Evolutionary conservation across 1,284 basidiomycete genomes (phyloP).

Genomic region (Coniferiporia weirii): DNA sequence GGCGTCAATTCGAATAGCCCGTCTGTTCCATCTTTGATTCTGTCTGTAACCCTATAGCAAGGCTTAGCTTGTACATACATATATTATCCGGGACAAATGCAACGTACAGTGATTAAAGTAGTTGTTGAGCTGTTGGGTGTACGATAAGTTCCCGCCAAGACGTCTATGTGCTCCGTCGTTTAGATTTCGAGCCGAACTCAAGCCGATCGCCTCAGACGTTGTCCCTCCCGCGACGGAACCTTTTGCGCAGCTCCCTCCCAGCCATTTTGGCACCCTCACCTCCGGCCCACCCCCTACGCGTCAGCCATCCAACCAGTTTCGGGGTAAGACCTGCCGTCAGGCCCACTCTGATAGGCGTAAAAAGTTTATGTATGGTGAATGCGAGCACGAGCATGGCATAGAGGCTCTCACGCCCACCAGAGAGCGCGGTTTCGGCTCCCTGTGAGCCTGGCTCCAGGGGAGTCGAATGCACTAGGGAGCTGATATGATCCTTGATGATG

Average conservation of each 20-base stretch:
- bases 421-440: slow-evolving; percentile 41
- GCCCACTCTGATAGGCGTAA: slow-evolving; percentile 87
- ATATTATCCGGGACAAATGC: neutral
- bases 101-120: neutral
- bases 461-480: slow-evolving; percentile 41
- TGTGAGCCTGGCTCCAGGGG: slow-evolving; percentile 62
- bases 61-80: neutral
- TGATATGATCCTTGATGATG: slow-evolving; percentile 48
- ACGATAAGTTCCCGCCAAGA: too few species aligned
- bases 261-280: slow-evolving; percentile 60
- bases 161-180: too few species aligned
- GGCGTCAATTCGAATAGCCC: neutral
- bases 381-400: slow-evolving; percentile 92
- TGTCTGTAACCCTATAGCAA: neutral
- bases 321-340: slow-evolving; percentile 88
- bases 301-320: slow-evolving; percentile 75
- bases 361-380: slow-evolving; percentile 92
- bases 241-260: slow-evolving; percentile 57
- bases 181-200: too few species aligned
- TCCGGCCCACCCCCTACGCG: slow-evolving; percentile 70
- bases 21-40: neutral
- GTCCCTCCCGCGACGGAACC: slow-evolving; percentile 29
- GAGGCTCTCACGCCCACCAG: slow-evolving; percentile 57
- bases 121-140: too few species aligned
- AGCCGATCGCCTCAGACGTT: slow-evolving; percentile 21